Percentiles rank a stretch among this genome's conserved stretches.
Conservation (phyloP, 441 rosid genomes). For the Theobroma grandiflorum region DNA sequence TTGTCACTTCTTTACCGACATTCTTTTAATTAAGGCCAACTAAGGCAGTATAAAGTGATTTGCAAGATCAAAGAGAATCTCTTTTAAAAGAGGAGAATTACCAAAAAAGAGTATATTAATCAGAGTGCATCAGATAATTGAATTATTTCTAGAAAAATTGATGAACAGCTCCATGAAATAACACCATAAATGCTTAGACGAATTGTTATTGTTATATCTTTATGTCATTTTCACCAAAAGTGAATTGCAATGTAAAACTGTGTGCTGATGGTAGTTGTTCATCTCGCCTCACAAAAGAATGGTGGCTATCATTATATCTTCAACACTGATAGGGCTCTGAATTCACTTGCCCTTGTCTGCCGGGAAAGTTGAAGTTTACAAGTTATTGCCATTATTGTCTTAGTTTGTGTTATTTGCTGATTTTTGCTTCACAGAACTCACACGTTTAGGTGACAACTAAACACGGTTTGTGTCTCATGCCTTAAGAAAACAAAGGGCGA, state of each 20-base stretch:
- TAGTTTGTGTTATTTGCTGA: no score
- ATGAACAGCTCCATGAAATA: neutral
- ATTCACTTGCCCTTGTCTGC: neutral
- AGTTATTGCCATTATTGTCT: neutral
- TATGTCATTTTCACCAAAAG: neutral
- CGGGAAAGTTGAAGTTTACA: neutral
- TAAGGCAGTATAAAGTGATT: neutral
- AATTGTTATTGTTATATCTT: neutral
- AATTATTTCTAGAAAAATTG: neutral
- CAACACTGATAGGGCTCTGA: neutral
- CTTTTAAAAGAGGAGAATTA: neutral
- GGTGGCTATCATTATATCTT: neutral
- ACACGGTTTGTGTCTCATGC: neutral
- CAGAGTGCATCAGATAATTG: neutral
- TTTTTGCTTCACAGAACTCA: no score
- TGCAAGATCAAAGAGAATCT: slow-evolving; percentile 11
- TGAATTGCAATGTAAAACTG: neutral
- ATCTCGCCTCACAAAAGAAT: neutral
- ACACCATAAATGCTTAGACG: neutral
- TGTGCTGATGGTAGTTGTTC: no score
- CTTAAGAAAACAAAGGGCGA: neutral
- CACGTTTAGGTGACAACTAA: no score
- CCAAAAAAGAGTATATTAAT: neutral
- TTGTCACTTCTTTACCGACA: slow-evolving; percentile 12
- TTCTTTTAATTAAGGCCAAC: slow-evolving; percentile 12